Evolutionary conservation across 2,329 filamentous ascomycete species (phyloP), one percentile per base, ranked within the genome.

Genomic region (Scopulariopsis brevicaulis): DNA sequence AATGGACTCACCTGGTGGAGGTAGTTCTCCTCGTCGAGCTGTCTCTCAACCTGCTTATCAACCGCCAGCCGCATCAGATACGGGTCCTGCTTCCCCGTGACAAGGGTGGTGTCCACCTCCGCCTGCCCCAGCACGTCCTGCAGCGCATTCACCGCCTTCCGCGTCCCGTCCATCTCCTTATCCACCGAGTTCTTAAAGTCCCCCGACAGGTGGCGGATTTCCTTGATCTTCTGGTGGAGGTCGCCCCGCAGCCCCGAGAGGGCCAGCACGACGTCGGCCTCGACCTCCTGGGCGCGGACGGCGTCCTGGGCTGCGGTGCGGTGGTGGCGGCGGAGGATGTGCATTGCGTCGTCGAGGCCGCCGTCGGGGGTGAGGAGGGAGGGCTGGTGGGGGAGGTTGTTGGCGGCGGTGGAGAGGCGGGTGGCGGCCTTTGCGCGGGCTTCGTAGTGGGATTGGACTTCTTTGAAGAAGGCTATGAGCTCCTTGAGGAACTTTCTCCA

Each of bases 101-200:
- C 63, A 54, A 82, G 73, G 2, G 86, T 79, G 1, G 89, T 80
- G 68, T 96, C 92, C 18, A 87, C 76, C 67, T 96, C 91, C 50
- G 86, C 85, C 64, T 90, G 82, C 18, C 87, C 86, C 35, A 99
- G 73, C 1, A 87, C 82, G 60, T 96, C 92, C 62, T 94, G 86
- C n/a, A 96, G 77, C 35, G 84, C 79, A 57, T 85, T 85, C 28
- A 97, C 89, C 18, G 87, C 86, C 68, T 84, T 90, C 61, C 86
- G 81, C 0, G 94, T 96, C 20, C 71, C 76, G 22, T 96, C 92
- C 76, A 96, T 93, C 71, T 97, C 94, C 74, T 93, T 96, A 28
- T 96, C 90, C 11, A 99, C 91, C 0, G 87, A 89, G 69, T 96
- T 99, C 74, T 96, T 96, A 74, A 99, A 99, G 70, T 99, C 94